Conservation (phyloP, 2,329 filamentous ascomycete genomes). For the Penicillium sp. region DNA sequence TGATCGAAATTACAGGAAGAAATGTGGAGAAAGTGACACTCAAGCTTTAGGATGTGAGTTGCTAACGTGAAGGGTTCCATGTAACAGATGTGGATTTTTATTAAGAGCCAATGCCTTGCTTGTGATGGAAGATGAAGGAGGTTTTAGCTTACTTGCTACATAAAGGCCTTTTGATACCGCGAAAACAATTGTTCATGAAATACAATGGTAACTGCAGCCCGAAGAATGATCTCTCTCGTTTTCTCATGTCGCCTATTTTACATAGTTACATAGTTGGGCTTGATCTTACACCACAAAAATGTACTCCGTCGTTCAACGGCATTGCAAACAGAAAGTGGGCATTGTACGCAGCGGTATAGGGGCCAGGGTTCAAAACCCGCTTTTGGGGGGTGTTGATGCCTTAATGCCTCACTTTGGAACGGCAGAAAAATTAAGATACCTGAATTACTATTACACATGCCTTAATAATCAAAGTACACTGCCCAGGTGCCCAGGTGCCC, state of each 20-base stretch:
- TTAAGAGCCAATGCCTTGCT: background rate
- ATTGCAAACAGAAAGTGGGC: background rate
- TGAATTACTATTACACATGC: too few species aligned
- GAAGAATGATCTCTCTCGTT: background rate
- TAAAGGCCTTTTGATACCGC: background rate
- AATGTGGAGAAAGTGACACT: constrained; percentile 18
- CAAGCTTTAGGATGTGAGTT: background rate
- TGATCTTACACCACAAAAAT: background rate
- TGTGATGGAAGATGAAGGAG: background rate
- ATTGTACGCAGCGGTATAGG: too few species aligned
- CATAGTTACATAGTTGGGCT: background rate
- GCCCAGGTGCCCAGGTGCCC: too few species aligned
- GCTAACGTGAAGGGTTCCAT: background rate
- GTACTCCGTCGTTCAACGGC: background rate
- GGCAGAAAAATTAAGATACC: too few species aligned
- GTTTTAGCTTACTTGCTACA: background rate
- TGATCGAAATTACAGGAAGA: constrained; percentile 20
- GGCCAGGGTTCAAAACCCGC: too few species aligned
- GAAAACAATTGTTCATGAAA: background rate
- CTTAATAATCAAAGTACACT: too few species aligned
- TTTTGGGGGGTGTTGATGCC: too few species aligned
- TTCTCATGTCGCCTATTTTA: background rate
- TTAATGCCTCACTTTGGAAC: too few species aligned
- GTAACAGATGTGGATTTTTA: background rate
- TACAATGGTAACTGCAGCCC: too few species aligned